Evolutionary conservation across 2,329 filamentous ascomycete species (phyloP).

Genomic region (Exophiala sp.): DNA sequence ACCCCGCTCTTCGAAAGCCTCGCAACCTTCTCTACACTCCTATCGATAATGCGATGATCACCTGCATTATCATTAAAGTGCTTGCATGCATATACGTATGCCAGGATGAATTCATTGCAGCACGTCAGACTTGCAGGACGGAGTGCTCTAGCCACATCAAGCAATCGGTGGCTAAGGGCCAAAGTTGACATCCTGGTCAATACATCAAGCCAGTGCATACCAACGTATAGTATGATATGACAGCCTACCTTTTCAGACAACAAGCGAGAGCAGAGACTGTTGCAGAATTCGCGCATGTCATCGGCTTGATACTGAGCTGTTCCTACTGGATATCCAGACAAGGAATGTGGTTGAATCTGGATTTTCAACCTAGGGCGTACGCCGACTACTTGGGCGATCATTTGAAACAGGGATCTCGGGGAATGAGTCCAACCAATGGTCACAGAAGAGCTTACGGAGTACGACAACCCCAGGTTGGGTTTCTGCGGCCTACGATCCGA

Average conservation of each 20-base stretch:
- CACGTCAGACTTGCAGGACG: slow-evolving; percentile 5
- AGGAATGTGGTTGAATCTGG: slow-evolving; percentile 7
- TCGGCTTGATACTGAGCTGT: no score
- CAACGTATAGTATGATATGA: background rate
- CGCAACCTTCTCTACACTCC: slow-evolving; percentile 1
- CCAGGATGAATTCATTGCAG: background rate
- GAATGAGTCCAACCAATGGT: slow-evolving; percentile 1
- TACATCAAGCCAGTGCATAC: slow-evolving; percentile 3
- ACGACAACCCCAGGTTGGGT: slow-evolving; percentile 11
- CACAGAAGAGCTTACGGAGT: background rate
- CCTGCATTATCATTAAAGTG: slow-evolving; percentile 19
- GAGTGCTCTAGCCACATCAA: background rate
- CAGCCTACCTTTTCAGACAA: no score
- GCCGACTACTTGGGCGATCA: no score
- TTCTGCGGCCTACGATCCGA: background rate
- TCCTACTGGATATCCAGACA: background rate
- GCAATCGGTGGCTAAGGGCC: background rate
- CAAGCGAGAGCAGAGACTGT: no score
- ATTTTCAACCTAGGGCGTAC: background rate
- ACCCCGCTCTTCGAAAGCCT: slow-evolving; percentile 7
- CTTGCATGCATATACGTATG: slow-evolving; percentile 10
- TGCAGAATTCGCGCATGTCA: no score
- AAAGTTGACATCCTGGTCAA: slow-evolving; percentile 5
- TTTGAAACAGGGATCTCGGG: background rate
- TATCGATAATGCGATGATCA: slow-evolving; percentile 14